Base-by-base conservation (phyloP, 2,329 filamentous ascomycete genomes). In the Penicillium griseofulvum region DNA sequence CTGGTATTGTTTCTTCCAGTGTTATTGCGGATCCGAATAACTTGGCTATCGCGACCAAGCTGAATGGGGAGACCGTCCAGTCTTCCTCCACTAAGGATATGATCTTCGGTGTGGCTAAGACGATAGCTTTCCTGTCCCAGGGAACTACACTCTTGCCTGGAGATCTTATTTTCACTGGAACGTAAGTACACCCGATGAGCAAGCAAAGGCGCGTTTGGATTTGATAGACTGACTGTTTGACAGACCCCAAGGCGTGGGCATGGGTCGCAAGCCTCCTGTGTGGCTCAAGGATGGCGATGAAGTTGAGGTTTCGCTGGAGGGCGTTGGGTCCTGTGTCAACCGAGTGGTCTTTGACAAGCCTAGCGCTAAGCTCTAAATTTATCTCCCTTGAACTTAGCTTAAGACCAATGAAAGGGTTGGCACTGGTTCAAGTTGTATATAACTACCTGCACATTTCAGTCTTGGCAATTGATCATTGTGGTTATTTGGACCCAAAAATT, bases 251-350 rank as follows among this genome's bases (percentile, higher is more conserved):
- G 88, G 87, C 31, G 87, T 91, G 19, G 87, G 85, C 1, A 86
- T 88, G 82, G 87, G 87, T 14, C 80, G 82, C 47, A 85, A 81
- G 53, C 87, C 87, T 3, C 82, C 81, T 54, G 63, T 88, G 10
- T 90, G 87, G 85, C 74, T 90, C 54, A 84, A 86, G 70, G 80
- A 90, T 68, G 85, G 87, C 5, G 88, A 90, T 69, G 73, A 84
- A 22, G 86, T 90, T 19, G 85, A 89, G 68, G 87, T 90, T 47
- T 80, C 78, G 7, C 77, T 90, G 1, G 85, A 90, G 63, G 77
- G 80, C 1, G 83, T 90, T 7, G 87, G 88, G 24, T 81, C 79
- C 14, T 85, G 74, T 61, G 58, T 69, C 47, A 78, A 80, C 65
- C 69, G 66, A 43, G 70, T 76, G 41, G 68, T 73, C 41, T 75